Base-by-base conservation (phyloP, 352 stramenopile genomes). In the Pythium sp. region DNA sequence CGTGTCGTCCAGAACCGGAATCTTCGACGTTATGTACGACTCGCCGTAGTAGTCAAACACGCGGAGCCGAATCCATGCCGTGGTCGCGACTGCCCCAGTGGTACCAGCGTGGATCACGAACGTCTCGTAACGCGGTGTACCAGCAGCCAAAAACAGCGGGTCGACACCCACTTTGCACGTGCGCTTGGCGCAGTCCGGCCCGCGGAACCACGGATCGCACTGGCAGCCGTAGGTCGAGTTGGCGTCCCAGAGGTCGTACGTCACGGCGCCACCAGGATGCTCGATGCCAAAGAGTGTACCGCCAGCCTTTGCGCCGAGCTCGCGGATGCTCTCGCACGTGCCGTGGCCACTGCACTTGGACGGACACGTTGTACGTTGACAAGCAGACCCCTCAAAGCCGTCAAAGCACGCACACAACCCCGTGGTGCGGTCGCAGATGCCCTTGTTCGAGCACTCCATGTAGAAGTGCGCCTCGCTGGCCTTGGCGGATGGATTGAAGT, bases 381-480 rank as follows among this genome's bases (percentile, higher is more conserved):
- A 98, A 0, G 87, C 89, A 14, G 69, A 80, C 55, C 94, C 94
- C 69, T 98, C 91, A 67, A 91, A 98, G 41, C 92, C 93, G 62
- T 86, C 77, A 64, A 98, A 97, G 70, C 94, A 98, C 43, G 78
- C 69, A 70, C 94, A 98, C 24, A 84, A 59, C 2, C 93, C 94
- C 34, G 82, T 81, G 8, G 54, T 60, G 55, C 92, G 87, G 72
- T 98, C 92, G 64, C 93, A 98, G 58, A 98, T 72, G 22, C 94
- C 94, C 69, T 97, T 97, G 80, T 98, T 98, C 47, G 87, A 95
- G 74, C 94, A 98, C 71, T 98, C 91, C 75, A 92, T 88, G 74
- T 98, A 98, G 72, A 94, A 96, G 71, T 98, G 92, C 9, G 86
- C 94, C 41, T 91, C 81, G 63, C 78, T 36, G 1, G 15, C 12